Base-by-base conservation (phyloP, 805 yeast genomes). In the Teunomyces pallodes region DNA sequence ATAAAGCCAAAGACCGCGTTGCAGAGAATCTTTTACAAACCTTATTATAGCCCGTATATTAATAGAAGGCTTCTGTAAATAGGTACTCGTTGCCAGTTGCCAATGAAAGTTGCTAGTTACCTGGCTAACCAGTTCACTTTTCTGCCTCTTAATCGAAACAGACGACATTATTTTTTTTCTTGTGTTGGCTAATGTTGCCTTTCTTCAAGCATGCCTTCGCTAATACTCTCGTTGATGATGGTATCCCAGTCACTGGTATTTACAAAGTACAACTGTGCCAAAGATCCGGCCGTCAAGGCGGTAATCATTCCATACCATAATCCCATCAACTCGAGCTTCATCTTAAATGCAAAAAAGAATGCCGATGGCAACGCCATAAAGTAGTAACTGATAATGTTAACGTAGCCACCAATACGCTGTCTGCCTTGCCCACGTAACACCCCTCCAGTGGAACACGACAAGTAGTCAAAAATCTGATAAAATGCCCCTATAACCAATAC, bases 351-450 rank as follows among this genome's bases (percentile, higher is more conserved):
- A 39, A 74, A 66, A 12, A 69, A 44, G 42, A 72, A 61, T 17
- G 79, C 81, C 43, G 66, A 61, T 0, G 84, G 84, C 36, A 77
- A 64, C 2, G 81, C 83, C 44, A 80, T 59, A 5, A 69, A 50
- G 54, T 80, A 80, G 54, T 78, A 80, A 43, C 76, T 65, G 14
- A 76, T 59, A 32, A 81, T 55, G 57, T 78, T 80, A 46, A 78
- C 65, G 47, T 69, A 66, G 3, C 84, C 83, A 9, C 84, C 84
- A 47, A 81, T 78, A 52, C 71, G 72, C 56, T 80, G 85, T 48
- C 80, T 54, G 3, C 84, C 84, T 58, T 80, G 84, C 20, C 84
- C 84, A 53, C 85, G 64, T 47, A 81, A 66, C 27, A 80, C 66
- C 1, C 85, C 85, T 5, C 76, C 77, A n/a, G 81, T 68, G 2